Base-by-base conservation (phyloP, 306 rosid genomes). In the Luffa acutangula region DNA sequence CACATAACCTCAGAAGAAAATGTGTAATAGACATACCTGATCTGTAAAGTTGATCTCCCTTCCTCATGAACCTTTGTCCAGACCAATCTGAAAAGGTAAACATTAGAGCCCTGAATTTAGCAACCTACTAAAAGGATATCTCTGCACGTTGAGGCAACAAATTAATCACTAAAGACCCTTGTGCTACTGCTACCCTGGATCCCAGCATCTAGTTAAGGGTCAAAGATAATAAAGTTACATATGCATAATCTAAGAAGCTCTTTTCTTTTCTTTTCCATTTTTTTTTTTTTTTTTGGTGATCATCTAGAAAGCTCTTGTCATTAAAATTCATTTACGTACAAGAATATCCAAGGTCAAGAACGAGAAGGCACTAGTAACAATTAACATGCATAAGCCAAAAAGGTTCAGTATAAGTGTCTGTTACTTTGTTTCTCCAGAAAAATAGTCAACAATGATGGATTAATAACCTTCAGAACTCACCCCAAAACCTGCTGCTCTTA, bases 11-110 rank as follows among this genome's bases (percentile, higher is more conserved):
- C n/a, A 20, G 3, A 59, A 77, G 39, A 54, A 79, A 64, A 80
- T 7, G 48, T 36, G 18, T 37, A 31, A 17, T 52, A 76, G 56
- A 58, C 54, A 75, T 77, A 94, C 96, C 95, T 94, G 96, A 77
- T 89, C 91, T 0, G 89, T 58, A 80, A 94, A 92, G 67, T 83
- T 91, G 77, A 91, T 86, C 83, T 83, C 70, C 81, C 81, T 92
- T 83, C 96, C 93, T 2, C 75, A 82, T 5, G 97, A 90, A 85
- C 98, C 91, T 83, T 89, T 94, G 93, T 94, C 98, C 86, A 94
- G 60, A 8, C 98, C 97, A 85, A 94, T 94, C 94, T 90, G 89
- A 56, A 65, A 76, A 77, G 36, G 62, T 17, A 63, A 79, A 73
- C n/a, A 59, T 51, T 45, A 41, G 52, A 70, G 43, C 57, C 78